Base-by-base conservation (phyloP, 768 basidiomycete species). In the Phylloporus sp. region DNA sequence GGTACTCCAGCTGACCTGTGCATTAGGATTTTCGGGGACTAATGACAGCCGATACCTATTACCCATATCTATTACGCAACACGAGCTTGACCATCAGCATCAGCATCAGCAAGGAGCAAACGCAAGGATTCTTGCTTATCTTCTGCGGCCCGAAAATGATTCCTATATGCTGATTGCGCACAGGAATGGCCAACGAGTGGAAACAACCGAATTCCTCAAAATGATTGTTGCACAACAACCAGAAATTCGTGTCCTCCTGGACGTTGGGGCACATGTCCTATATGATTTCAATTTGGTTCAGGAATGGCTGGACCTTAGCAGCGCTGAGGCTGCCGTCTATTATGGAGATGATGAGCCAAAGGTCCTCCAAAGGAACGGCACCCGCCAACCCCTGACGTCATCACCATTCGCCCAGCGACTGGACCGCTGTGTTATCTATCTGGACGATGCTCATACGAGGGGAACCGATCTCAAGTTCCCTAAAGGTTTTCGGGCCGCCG, bases 401-500 rank as follows among this genome's bases (percentile, higher is more conserved):
- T 57, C 49, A 1, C 31, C 55, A 0, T 47, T 51, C 2, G 29
- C 58, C 39, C 29, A 71, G 73, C 40, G 50, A 75, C 72, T 20
- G 52, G 80, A 55, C 6, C 62, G 69, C 49, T 78, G 76, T 29
- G 52, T 76, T 5, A 57, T 80, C 2, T 81, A 81, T 54, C 73
- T 81, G 0, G 80, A 81, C 43, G 80, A 81, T 45, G 76, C 77
- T 0, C 80, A 80, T 51, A 64, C 63, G 3, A 35, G 63, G 12
- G 80, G 80, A 5, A 82, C 80, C 0, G 80, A 81, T 49, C 62
- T 81, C 13, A 80, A 74, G 38, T 64, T 82, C 27, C 80, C 81
- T 0, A 49, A n/a, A 1, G 51, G 66, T 16, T 72, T 65, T 31
- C 50, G 57, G 1, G 50, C 57, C 4, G 56, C 56, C 1, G 43